Base-by-base conservation (phyloP, 345 rosid genomes). In the Euphorbia tirucalli region DNA sequence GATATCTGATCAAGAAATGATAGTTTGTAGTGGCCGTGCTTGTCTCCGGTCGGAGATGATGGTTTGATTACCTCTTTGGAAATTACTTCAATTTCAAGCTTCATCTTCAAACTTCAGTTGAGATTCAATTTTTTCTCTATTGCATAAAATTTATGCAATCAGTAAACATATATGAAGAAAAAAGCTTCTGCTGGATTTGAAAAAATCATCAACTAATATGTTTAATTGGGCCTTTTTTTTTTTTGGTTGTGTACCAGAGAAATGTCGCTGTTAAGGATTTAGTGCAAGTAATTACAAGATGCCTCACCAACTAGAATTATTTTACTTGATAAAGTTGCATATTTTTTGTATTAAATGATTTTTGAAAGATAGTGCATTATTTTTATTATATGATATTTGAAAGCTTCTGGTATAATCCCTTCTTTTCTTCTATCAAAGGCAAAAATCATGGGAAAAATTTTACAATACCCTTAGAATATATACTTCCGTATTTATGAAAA, bases 1-100 rank as follows among this genome's bases (percentile, higher is more conserved):
- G 73, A 61, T n/a, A 81, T 18, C 66, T 85, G 86, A 71, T 83
- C 85, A 46, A 77, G 80, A 54, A 74, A 80, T 55, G 86, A 83
- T 58, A 81, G 83, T 4, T 58, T 50, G 71, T 80, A 71, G 30
- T 27, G 75, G 60, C 61, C 62, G 16, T 77, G 86, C 59, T 77
- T 77, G 30, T 75, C 32, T 2, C 79, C 82, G 5, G 83, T 85
- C 6, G 88, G 86, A 24, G 74, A 66, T 4, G 82, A 70, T 46
- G 86, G 88, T 60, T 80, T 79, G 73, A 85, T 75, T 11, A 61
- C 70, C 24, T 73, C 80, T 14, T 9, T 59, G 68, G 74, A 77
- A 67, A 74, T 1, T 11, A 75, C 62, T 73, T 83, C 76, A 7
- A 72, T 63, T 55, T 73, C 70, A 4, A 85, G 56, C 67, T 68